Conservation (phyloP, 2,329 filamentous ascomycete species). For the Talaromyces islandicus region DNA sequence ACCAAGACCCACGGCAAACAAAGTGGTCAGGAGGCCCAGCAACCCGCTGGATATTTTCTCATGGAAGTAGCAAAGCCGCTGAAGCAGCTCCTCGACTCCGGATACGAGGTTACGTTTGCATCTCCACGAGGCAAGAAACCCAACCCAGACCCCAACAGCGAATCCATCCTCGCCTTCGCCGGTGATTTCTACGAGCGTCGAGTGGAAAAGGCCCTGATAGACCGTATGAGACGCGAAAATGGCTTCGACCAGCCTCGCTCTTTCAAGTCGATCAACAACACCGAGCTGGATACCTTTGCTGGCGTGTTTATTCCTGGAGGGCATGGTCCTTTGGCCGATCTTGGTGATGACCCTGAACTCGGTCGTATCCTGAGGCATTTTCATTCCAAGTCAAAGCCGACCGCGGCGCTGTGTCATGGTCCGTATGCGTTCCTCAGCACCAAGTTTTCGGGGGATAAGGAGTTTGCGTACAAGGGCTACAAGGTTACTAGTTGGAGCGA, state of each 20-base stretch:
- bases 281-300: slow-evolving; percentile 32
- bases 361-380: slow-evolving; percentile 39
- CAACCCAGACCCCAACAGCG: slow-evolving; percentile 36
- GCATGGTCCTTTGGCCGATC: slow-evolving; percentile 39
- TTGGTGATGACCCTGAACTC: slow-evolving; percentile 37
- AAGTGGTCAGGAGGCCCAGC: slow-evolving; percentile 19
- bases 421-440: slow-evolving; percentile 42
- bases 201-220: slow-evolving; percentile 36
- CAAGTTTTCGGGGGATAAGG: slow-evolving; percentile 25
- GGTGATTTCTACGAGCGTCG: slow-evolving; percentile 43
- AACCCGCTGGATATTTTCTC: slow-evolving; percentile 33
- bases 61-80: slow-evolving; percentile 36
- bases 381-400: slow-evolving; percentile 36
- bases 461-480: slow-evolving; percentile 43
- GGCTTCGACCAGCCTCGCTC: slow-evolving; percentile 34
- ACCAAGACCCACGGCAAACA: slow-evolving; percentile 21
- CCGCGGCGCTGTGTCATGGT: slow-evolving; percentile 43
- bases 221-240: slow-evolving; percentile 42
- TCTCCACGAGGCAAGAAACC: slow-evolving; percentile 39
- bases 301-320: slow-evolving; percentile 43
- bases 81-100: slow-evolving; percentile 28
- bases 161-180: slow-evolving; percentile 37
- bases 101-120: slow-evolving; percentile 42
- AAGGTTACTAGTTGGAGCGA: slow-evolving; percentile 42
- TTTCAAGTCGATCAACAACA: slow-evolving; percentile 35